Evolutionary conservation across 2,329 filamentous ascomycete genomes (phyloP).

Genomic region (Curvularia verruculosa): DNA sequence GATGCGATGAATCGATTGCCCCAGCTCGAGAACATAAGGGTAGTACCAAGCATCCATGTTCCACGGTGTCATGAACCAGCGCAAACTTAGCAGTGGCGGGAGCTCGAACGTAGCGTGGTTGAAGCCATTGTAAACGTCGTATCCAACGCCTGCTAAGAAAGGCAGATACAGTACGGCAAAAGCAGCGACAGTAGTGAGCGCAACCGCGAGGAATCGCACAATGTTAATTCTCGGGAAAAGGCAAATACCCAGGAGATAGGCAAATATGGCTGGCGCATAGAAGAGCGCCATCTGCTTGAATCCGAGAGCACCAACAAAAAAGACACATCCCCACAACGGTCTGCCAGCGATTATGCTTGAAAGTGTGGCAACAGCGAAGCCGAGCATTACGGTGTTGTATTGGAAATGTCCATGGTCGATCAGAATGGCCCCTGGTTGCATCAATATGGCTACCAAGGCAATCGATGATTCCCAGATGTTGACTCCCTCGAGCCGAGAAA

Average conservation of each 20-base stretch:
- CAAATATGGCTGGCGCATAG: conserved; percentile 91
- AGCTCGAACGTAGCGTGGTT: conserved; percentile 47
- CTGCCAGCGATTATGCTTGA: conserved; percentile 87
- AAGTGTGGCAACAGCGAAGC: conserved; percentile 82
- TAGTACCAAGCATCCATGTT: conserved; percentile 73
- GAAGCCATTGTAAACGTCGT: conserved; percentile 70
- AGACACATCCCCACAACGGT: conserved; percentile 85
- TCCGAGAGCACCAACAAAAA: conserved; percentile 90
- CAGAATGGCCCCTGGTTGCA: conserved; percentile 89
- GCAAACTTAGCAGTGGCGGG: conserved; percentile 11
- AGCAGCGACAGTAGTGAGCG: conserved; percentile 71
- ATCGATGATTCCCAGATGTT: conserved; percentile 83
- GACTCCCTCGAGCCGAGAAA: conserved; percentile 75
- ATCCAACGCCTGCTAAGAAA: conserved; percentile 72
- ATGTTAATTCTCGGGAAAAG: conserved; percentile 74
- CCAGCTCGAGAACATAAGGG: conserved; percentile 75
- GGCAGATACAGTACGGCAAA: conserved; percentile 80
- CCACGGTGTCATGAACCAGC: conserved; percentile 49
- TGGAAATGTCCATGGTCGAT: conserved; percentile 97
- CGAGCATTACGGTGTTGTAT: conserved; percentile 98
- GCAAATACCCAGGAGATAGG: conserved; percentile 86
- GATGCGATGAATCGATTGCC: conserved; percentile 87
- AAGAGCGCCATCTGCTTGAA: conserved; percentile 99
- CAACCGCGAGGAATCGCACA: conserved; percentile 74
- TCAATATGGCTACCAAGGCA: conserved; percentile 84